Evolutionary conservation across 1,139 yeast species (phyloP).

Genomic region (Geotrichum aggregatum): DNA sequence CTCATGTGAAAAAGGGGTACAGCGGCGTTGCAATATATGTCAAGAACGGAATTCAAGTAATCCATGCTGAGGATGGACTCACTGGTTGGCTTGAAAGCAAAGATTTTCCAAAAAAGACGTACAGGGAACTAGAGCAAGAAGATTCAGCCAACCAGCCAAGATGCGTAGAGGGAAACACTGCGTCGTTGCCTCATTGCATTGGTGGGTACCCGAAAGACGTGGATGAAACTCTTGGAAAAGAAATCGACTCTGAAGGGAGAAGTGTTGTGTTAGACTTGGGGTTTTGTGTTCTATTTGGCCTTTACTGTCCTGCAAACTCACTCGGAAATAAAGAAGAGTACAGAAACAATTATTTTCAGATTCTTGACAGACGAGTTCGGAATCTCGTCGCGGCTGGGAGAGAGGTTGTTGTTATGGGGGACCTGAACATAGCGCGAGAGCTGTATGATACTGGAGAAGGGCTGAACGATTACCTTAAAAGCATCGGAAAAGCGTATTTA

Average conservation of each 20-base stretch:
- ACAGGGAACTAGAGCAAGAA: conserved; percentile 23
- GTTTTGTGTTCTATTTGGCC: conserved; percentile 56
- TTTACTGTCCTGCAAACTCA: conserved; percentile 93
- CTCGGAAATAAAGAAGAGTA: conserved; percentile 68
- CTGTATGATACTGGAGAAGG: conserved; percentile 78
- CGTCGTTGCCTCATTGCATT: conserved; percentile 38
- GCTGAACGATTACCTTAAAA: conserved; percentile 45
- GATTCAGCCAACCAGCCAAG: conserved; percentile 25
- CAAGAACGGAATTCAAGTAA: conserved; percentile 48
- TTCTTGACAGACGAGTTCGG: conserved; percentile 57
- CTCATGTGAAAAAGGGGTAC: conserved; percentile 63
- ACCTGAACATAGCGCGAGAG: conserved; percentile 75
- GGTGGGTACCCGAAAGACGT: conserved; percentile 65
- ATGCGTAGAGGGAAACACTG: background rate
- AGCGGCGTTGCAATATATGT: conserved; percentile 89
- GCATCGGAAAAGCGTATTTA: too few species aligned
- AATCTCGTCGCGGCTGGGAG: conserved; percentile 48
- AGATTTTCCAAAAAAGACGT: conserved; percentile 27
- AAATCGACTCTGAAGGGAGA: conserved; percentile 80
- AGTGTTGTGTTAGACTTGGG: conserved; percentile 71
- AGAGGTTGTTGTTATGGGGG: conserved; percentile 77
- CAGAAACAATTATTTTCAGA: conserved; percentile 54
- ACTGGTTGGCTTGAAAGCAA: conserved; percentile 57
- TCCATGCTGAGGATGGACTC: conserved; percentile 84
- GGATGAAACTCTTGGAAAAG: conserved; percentile 42